Evolutionary conservation across 768 basidiomycete species (phyloP).

Genomic region (Hemileccinum impolitum): DNA sequence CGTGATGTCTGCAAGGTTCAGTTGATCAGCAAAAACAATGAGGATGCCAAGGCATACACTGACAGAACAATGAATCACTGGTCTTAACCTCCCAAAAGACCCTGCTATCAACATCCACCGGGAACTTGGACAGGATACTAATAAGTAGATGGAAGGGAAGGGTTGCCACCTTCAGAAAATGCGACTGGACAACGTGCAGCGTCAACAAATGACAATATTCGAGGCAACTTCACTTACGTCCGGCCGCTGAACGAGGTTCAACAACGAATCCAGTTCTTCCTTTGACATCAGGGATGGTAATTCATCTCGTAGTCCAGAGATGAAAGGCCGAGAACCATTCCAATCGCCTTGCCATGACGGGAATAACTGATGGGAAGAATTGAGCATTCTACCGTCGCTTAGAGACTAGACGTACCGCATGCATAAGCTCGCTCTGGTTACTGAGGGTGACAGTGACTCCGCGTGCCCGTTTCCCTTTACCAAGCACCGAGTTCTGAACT

Average conservation of each 20-base stretch:
- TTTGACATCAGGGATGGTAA: conserved; percentile 64
- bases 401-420: conserved; percentile 45
- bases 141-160: conserved; percentile 79
- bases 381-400: conserved; percentile 1
- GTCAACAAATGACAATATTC: conserved; percentile 11
- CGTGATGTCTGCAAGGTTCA: conserved; percentile 32
- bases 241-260: conserved; percentile 71
- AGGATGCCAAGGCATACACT: conserved; percentile 21
- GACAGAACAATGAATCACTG: conserved; percentile 67
- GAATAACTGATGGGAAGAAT: conserved; percentile 52
- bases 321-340: conserved; percentile 62
- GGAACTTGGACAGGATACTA: conserved; percentile 76
- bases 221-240: conserved; percentile 49
- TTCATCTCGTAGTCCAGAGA: conserved; percentile 59
- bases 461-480: conserved; percentile 72
- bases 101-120: conserved; percentile 68
- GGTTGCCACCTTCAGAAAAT: conserved; percentile 82
- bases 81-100: conserved; percentile 67
- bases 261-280: conserved; percentile 59
- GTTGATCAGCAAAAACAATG: conserved; percentile 5
- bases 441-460: conserved; percentile 83
- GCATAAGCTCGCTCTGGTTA: conserved; percentile 79
- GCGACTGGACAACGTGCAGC: conserved; percentile 47
- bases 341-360: conserved; percentile 79
- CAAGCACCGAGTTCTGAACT: conserved; percentile 53